Evolutionary conservation across 371 early-diverging fungal genomes (phyloP).

Genomic region (Conidiobolus incongruus): DNA sequence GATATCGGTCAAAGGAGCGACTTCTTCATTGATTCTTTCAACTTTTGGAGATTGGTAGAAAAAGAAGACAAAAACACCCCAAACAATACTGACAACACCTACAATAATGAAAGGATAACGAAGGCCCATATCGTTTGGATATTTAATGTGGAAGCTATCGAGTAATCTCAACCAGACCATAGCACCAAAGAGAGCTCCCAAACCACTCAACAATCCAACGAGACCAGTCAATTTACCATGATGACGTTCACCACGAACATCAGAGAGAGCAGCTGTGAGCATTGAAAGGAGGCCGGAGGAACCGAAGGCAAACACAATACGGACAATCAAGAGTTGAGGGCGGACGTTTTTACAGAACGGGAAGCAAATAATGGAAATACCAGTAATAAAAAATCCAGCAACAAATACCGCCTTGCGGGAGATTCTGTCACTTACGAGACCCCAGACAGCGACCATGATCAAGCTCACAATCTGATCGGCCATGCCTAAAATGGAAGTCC

Average conservation of each 20-base stretch:
- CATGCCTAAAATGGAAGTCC: no score
- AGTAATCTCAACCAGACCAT: no score
- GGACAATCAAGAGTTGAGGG: conserved; percentile 20
- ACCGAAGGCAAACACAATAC: conserved; percentile 36
- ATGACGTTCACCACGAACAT: conserved; percentile 18
- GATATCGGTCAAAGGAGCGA: no score
- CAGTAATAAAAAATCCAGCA: conserved; percentile 19
- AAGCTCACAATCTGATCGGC: conserved; percentile 35
- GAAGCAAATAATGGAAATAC: conserved; percentile 15
- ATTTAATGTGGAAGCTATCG: no score
- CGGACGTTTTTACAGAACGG: conserved; percentile 16
- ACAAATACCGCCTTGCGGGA: conserved; percentile 23
- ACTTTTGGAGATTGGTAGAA: no score
- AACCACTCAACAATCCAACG: conserved; percentile 22
- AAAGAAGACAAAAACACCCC: no score
- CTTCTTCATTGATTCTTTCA: no score
- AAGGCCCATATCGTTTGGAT: no score
- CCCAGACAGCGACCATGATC: conserved; percentile 21
- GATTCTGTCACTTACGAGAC: conserved; percentile 19
- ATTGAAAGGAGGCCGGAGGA: conserved; percentile 40
- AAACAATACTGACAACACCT: no score
- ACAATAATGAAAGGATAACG: no score
- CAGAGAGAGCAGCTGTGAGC: conserved; percentile 32
- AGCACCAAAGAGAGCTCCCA: no score
- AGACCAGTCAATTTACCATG: conserved; percentile 23